A percentile compares a stretch with the other conserved stretches of the same genome.
Conservation (phyloP, 169 alveolate genomes). For the Cardiosporidium cionae region DNA sequence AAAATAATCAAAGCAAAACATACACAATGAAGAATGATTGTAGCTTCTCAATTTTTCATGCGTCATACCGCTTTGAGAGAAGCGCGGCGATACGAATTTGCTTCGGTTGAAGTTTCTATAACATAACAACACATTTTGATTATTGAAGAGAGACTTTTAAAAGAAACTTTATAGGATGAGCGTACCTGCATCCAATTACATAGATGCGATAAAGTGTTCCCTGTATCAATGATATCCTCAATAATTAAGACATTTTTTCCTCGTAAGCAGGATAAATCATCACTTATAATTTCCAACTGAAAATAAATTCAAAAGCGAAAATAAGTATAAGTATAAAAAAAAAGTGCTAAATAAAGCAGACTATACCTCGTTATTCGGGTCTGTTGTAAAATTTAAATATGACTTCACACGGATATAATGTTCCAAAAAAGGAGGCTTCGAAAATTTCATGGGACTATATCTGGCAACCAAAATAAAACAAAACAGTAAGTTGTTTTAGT, state of each 20-base stretch:
- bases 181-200: constrained; percentile 33
- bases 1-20: not conserved
- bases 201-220: constrained; percentile 37
- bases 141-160: not conserved
- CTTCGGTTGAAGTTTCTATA: constrained; percentile 33
- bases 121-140: not conserved
- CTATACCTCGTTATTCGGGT: not conserved
- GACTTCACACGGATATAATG: constrained; percentile 54
- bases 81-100: constrained; percentile 33
- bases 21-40: not conserved
- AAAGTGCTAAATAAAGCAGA: not conserved
- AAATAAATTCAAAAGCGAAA: not conserved
- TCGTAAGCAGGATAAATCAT: constrained; percentile 43
- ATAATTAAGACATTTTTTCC: constrained; percentile 54
- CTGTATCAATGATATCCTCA: constrained; percentile 61
- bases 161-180: too few species aligned
- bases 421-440: constrained; percentile 38
- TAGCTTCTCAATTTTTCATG: not conserved
- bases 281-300: constrained; percentile 24
- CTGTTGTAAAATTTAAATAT: constrained; percentile 31
- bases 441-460: not conserved
- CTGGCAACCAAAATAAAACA: not conserved
- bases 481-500: not conserved
- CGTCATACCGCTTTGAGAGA: constrained; percentile 3
- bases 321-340: not conserved